Percentiles rank a stretch among this genome's conserved stretches.
Evolutionary conservation across 257 asterid genomes (phyloP).

Genomic region (Ballota nigra): DNA sequence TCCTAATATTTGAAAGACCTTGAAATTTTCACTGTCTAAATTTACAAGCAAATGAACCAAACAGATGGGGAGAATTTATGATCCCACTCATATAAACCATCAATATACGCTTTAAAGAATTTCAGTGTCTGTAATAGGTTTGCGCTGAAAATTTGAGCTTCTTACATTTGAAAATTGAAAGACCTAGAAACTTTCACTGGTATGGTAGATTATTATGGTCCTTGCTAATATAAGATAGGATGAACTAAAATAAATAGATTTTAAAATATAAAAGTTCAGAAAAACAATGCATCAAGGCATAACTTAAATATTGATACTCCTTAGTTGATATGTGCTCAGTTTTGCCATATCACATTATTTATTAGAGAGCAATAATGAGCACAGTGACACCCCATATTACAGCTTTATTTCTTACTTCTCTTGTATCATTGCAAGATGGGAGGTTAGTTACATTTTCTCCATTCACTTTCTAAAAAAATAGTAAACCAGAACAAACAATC

Average conservation of each 20-base stretch:
- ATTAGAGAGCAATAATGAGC: neutral
- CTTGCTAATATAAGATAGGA: neutral
- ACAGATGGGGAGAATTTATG: neutral
- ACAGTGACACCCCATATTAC: neutral
- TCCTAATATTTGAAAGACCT: neutral
- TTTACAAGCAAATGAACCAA: conserved; percentile 9
- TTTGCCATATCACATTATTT: neutral
- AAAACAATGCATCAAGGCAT: neutral
- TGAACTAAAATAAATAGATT: neutral
- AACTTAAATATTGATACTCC: neutral
- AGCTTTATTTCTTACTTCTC: neutral
- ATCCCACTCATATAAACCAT: neutral
- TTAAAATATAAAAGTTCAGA: neutral
- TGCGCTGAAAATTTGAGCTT: neutral
- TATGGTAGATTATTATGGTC: neutral
- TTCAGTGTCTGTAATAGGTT: neutral
- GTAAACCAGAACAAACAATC: neutral
- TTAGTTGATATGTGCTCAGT: neutral
- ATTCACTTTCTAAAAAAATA: neutral
- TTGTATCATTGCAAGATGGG: neutral
- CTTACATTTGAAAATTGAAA: neutral
- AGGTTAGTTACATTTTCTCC: neutral
- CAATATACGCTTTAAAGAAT: neutral
- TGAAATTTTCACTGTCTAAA: neutral
- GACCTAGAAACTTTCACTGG: no score